Evolutionary conservation across 345 rosid species (phyloP), one percentile per base, ranked within the genome.

Genomic region (Ricinus communis): DNA sequence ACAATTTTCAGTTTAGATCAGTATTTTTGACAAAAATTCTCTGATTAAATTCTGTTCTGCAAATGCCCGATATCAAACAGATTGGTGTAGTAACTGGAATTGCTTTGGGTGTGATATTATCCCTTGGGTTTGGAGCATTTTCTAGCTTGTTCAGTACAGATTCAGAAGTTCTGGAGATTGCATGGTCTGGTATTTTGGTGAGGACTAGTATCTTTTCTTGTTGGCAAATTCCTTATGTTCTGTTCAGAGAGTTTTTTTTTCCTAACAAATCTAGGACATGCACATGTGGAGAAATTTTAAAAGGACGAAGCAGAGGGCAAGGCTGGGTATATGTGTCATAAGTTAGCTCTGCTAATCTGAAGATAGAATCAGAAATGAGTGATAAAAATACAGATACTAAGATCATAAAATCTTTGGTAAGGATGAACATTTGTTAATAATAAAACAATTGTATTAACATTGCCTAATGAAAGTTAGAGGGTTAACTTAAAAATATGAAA

Each of bases 41-140:
- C 77, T 65, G 41, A 68, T 36, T 6, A 55, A 56, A 10, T 79
- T 55, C 28, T 76, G 31, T 68, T 61, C 25, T 78, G 8, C 66
- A 30, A 15, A 41, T 45, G 59, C 47, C 55, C 72, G 28, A 72
- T 51, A 54, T 52, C 65, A 50, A 79, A 74, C 88, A 94, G 99
- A 84, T 91, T 74, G 97, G 99, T 78, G 70, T 85, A 65, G 87
- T 70, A 59, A 90, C 92, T 47, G 99, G 97, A 70, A 49, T 88
- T 77, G 83, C 83, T 74, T 82, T 94, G 80, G 93, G 88, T 59
- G 81, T 79, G 45, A 66, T 85, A 56, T 80, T 94, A 77, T 89
- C 82, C 66, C 68, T 89, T n/a, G 93, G 92, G 31, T 91, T 88
- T 54, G 92, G 86, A 71, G 79, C 95, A 67, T 85, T 91, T 80